Base-by-base conservation (phyloP, 345 rosid species). In the Erodium maritimum region DNA sequence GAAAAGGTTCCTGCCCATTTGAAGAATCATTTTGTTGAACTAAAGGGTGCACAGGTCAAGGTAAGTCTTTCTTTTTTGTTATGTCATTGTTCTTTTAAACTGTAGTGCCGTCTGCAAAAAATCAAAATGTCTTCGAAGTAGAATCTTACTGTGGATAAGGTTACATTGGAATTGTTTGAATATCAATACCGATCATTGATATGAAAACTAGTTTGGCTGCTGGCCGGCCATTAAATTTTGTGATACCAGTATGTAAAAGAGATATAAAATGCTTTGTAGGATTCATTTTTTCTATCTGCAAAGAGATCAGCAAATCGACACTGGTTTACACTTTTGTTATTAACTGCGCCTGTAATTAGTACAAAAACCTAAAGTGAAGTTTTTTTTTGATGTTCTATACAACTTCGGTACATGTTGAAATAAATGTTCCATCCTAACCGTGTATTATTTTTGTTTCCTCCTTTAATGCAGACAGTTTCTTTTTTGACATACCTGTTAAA, bases 11-110 rank as follows among this genome's bases (percentile, higher is more conserved):
- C 87, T 68, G 65, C 94, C 18, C 87, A 77, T 77, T 77, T 93
- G 78, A 89, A 85, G 79, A 71, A 81, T 64, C 91, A 87, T 58
- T 93, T 89, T 69, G 75, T 87, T 64, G 99, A 93, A 79, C 76
- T 93, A 71, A 93, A 93, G 71, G 97, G 97, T 74, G 95, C 99
- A 48, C 99, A 90, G 71, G 99, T 93, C 80, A 93, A 93, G 96
- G 99, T 89, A 63, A 73, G 85, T 60, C 50, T 34, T 57, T 22
- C 5, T 12, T 29, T 46, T 37, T 57, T 14, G 17, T 22, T 33
- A 42, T n/a, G 21, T 17, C 19, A 51, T 51, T 10, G 48, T 42
- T 42, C 48, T 10, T 42, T 42, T 11, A 12, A 42, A 29, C 37
- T 29, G 9, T 29, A 42, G 17, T 42, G 48, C 17, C 12, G 48